Percentiles rank a stretch among this genome's conserved stretches.
Evolutionary conservation across 495 filamentous ascomycete genomes (phyloP).

Genomic region (Hypomontagnella monticulosa): DNA sequence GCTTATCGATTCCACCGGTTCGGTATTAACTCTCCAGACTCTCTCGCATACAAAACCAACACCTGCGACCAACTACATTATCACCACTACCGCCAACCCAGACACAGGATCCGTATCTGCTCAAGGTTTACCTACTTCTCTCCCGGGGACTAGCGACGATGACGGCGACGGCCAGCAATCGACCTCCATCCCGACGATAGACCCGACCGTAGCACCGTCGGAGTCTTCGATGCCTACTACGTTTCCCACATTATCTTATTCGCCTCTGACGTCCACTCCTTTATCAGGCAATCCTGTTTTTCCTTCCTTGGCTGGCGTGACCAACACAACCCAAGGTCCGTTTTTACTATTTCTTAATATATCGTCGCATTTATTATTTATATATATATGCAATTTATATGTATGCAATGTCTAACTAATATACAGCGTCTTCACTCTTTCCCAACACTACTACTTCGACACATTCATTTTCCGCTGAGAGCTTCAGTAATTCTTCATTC

Average conservation of each 20-base stretch:
- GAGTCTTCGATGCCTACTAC: conserved; percentile 49
- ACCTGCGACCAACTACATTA: conserved; percentile 21
- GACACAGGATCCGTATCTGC: conserved; percentile 19
- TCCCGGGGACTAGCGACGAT: conserved; percentile 33
- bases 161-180: conserved; percentile 34
- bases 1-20: conserved; percentile 58
- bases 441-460: conserved; percentile 49
- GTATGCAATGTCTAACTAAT: conserved; percentile 20
- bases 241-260: conserved; percentile 47
- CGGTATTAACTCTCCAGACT: conserved; percentile 50
- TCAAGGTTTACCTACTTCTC: conserved; percentile 16
- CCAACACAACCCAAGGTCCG: conserved; percentile 58
- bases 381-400: background rate
- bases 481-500: conserved; percentile 27
- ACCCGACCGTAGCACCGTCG: conserved; percentile 47
- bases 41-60: conserved; percentile 39
- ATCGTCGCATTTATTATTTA: conserved; percentile 2
- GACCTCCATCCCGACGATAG: conserved; percentile 40
- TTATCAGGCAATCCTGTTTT: conserved; percentile 55
- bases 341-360: conserved; percentile 3
- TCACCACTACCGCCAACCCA: conserved; percentile 9
- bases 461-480: conserved; percentile 40
- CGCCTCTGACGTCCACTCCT: conserved; percentile 60
- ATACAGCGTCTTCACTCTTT: conserved; percentile 50
- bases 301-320: conserved; percentile 51